Percentiles rank a stretch among this genome's conserved stretches.
These are phyloP conservation scores for Rutstroemia sydowiana DNA, from an alignment of 2,329 filamentous ascomycete genomes.

Conservation along the genomic window DNA sequence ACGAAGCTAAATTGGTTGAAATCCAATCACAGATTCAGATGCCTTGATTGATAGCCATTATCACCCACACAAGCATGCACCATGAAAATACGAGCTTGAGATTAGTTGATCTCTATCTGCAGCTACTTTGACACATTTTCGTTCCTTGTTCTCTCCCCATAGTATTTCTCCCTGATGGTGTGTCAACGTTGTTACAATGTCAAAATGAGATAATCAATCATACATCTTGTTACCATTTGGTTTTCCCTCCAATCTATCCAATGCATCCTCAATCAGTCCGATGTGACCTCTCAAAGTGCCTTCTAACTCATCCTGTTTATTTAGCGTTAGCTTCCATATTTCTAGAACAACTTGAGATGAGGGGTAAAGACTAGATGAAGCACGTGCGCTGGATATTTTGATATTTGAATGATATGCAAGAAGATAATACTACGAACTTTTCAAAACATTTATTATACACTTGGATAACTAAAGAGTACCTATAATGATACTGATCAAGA, in stretches of 20 bases:
- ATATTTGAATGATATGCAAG: too few relatives aligned
- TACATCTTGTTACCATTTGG: conserved; percentile 19
- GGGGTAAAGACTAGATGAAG: too few relatives aligned
- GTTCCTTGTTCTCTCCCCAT: conserved; percentile 15
- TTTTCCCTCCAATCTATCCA: conserved; percentile 17
- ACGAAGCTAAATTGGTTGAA: too few relatives aligned
- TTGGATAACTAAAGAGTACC: too few relatives aligned
- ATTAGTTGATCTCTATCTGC: conserved; percentile 4
- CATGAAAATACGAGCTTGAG: neutral
- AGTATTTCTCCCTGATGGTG: conserved; percentile 15
- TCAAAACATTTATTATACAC: too few relatives aligned
- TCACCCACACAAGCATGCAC: too few relatives aligned
- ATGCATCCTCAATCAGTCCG: conserved; percentile 18
- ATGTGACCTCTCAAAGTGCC: conserved; percentile 19
- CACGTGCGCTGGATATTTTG: neutral
- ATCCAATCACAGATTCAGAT: too few relatives aligned
- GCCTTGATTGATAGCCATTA: too few relatives aligned
- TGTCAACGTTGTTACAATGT: neutral
- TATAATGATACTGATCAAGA: too few relatives aligned
- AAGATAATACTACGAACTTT: too few relatives aligned
- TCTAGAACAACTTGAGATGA: neutral
- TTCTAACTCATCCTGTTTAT: conserved; percentile 16
- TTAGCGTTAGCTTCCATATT: conserved; percentile 3
- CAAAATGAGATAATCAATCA: neutral
- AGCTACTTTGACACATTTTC: conserved; percentile 14